Base-by-base conservation (phyloP, 169 alveolate genomes). In the Eimeria praecox region DNA sequence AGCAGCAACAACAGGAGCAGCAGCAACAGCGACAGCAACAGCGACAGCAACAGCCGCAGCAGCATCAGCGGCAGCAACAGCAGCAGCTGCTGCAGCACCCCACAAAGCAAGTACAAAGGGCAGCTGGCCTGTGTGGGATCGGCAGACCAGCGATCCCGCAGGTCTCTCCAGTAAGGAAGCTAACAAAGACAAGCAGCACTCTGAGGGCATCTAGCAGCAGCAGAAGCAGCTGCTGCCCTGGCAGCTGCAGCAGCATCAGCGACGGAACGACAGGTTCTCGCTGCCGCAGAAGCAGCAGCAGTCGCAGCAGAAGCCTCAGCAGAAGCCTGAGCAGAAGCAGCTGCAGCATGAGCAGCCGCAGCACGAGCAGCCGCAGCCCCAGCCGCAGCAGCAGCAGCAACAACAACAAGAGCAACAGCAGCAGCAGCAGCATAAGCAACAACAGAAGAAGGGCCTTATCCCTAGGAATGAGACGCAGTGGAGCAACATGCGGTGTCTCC, bases 231-330 rank as follows among this genome's bases (percentile, higher is more conserved):
- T 22, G 89, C 89, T 24, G 12, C 14, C 42, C 44, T 78, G 16
- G 66, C 89, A 40, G 86, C 86, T 22, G 52, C 86, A 24, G 89
- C 62, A 75, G 85, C 54, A 38, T 49, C 85, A 75, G 85, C 54
- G 27, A 42, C 54, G 54, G 54, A 64, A 64, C 75, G 75, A 38
- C 0, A 64, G 16, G 35, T n/a, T 64, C 75, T 75, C 85, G 35
- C 85, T 35, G 85, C 49, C 46, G 54, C 85, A 33, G 54, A n/a
- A 42, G 85, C 46, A 75, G 54, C 85, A 16, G 35, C 30, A 75
- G 85, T 42, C 27, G 85, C 59, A 75, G 85, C 54, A 35, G 85
- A 49, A 75, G 35, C 85, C 24, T 12, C 46, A 33, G 85, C 85
- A 38, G 85, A 6, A 75, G 54, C 85, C 33, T 20, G 8, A 33